Base-by-base conservation (phyloP, 345 rosid genomes). In the Sisymbrium altissimum region DNA sequence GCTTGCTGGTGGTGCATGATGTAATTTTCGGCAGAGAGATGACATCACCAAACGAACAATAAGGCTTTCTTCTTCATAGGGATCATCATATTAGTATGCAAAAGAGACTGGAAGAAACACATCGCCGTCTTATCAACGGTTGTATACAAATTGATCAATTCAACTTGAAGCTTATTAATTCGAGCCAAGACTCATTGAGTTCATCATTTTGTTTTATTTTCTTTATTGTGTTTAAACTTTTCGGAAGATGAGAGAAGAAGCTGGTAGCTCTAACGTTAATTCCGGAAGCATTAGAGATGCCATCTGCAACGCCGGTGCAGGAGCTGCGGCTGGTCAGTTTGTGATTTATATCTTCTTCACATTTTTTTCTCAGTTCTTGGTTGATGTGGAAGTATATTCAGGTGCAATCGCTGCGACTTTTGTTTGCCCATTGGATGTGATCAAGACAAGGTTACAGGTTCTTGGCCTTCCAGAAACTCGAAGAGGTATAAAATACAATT, bases 381-480 rank as follows among this genome's bases (percentile, higher is more conserved):
- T 40, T 21, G 70, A 18, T 8, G 61, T 59, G 32, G 43, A 15
- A 49, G 9, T 8, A n/a, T n/a, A n/a, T 21, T 19, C 25, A 93
- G 98, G 98, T 71, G 89, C 90, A 74, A 80, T 92, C 67, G 93
- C 96, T 1, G 98, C 98, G 13, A 87, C 98, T 49, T 90, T 90
- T 46, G 81, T 92, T 74, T 90, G 95, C 50, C 96, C 96, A 44
- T 86, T 92, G 79, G 95, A 92, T 84, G 98, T 92, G 72, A 90
- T 92, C 87, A 92, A 92, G 84, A 90, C 98, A 18, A 80, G 98
- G 68, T 68, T 93, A 63, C 98, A 90, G 74, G 93, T 93, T 7
- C 88, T 84, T 73, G 98, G 95, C 55, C 81, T 88, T 64, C 95
- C 95, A n/a, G 45, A 78, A 73, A 68, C 81, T 21, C 35, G 71